Percentiles rank a stretch among this genome's conserved stretches.
Evolutionary conservation across 2,329 filamentous ascomycete species (phyloP).

Genomic region (Apiospora kogelbergensis): DNA sequence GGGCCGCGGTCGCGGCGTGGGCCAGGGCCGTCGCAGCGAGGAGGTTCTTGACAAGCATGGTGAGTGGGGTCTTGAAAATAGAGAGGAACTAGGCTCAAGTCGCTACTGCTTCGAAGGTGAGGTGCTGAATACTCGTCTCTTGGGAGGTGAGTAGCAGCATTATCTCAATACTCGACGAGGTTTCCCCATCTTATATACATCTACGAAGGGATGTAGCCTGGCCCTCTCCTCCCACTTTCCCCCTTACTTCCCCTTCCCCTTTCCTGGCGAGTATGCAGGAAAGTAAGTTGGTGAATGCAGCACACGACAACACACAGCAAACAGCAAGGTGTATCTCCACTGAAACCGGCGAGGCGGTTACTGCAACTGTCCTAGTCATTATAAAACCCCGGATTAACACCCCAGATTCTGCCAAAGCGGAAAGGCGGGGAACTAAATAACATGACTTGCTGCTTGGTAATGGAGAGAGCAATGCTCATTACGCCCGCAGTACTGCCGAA

Average conservation of each 20-base stretch:
- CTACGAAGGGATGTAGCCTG: neutral
- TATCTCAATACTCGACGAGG: neutral
- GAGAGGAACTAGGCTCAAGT: neutral
- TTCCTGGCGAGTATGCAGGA: neutral
- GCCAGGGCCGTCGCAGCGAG: constrained; percentile 7
- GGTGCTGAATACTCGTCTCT: neutral
- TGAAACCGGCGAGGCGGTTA: neutral
- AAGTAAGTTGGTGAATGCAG: neutral
- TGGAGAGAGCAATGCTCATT: neutral
- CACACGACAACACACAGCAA: too few relatives aligned
- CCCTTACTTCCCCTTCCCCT: neutral
- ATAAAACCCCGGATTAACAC: neutral
- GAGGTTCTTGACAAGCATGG: constrained; percentile 8
- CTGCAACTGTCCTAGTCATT: neutral
- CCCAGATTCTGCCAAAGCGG: neutral
- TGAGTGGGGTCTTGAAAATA: neutral
- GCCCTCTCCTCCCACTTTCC: neutral
- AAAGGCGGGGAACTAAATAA: neutral
- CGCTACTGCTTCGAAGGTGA: neutral
- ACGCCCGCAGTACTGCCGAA: neutral
- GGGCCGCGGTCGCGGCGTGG: constrained; percentile 6
- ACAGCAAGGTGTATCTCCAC: neutral
- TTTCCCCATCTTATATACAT: neutral
- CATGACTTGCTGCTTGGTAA: neutral
- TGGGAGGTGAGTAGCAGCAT: neutral